Evolutionary conservation across 108 stramenopile genomes (phyloP).

Genomic region (Tribonema minus): DNA sequence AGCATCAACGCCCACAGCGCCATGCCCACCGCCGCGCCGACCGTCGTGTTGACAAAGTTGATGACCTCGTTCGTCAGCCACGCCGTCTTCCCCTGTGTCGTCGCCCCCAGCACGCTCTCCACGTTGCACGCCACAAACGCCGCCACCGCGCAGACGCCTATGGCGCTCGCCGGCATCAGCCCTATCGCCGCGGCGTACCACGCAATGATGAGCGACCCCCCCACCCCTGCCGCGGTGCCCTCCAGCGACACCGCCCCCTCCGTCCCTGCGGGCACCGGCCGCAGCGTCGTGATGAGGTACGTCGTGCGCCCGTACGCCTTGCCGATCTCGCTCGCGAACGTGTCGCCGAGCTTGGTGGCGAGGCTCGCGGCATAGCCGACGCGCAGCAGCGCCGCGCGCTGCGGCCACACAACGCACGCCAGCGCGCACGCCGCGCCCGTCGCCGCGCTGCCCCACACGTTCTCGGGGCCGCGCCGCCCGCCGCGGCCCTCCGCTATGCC

Average conservation of each 20-base stretch:
- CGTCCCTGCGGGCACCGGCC: constrained; percentile 77
- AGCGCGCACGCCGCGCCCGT: constrained; percentile 54
- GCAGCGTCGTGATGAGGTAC: constrained; percentile 82
- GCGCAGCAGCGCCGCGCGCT: constrained; percentile 47
- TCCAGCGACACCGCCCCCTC: constrained; percentile 84
- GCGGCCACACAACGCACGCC: constrained; percentile 4
- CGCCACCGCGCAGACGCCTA: constrained; percentile 64
- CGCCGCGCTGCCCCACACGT: constrained; percentile 87
- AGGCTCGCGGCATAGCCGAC: constrained; percentile 80
- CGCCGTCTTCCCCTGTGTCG: constrained; percentile 68
- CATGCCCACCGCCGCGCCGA: constrained; percentile 77
- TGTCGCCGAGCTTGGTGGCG: constrained; percentile 88
- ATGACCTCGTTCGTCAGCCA: constrained; percentile 92
- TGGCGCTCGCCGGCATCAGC: constrained; percentile 49
- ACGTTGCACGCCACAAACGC: constrained; percentile 82
- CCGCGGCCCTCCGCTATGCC: constrained; percentile 90
- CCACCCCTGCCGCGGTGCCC: constrained; percentile 77
- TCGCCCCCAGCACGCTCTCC: constrained; percentile 86
- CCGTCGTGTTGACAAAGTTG: constrained; percentile 85
- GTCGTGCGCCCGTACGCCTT: constrained; percentile 85
- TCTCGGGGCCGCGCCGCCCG: constrained; percentile 86
- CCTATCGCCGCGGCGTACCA: constrained; percentile 63
- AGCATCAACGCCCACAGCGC: neutral
- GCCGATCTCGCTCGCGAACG: constrained; percentile 85
- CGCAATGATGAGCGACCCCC: constrained; percentile 73